phyloP scores from a whole-genome alignment of 164 flowering plant genomes.

The Aristolochia fimbriata region DNA sequence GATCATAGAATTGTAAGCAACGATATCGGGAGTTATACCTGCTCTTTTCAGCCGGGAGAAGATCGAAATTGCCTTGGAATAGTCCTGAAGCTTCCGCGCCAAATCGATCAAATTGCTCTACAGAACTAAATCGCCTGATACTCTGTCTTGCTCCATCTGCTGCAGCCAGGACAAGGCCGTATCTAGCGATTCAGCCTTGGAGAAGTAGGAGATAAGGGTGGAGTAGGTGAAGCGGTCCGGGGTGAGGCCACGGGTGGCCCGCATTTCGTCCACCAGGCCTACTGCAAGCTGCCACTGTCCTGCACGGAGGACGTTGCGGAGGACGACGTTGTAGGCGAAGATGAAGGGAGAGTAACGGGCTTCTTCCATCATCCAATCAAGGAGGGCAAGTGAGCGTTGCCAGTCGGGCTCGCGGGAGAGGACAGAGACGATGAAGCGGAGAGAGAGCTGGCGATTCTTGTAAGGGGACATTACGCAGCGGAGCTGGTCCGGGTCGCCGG shows the following conservation, averaged over 20 bases:
- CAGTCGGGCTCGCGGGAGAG: constrained; percentile 73
- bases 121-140: constrained; percentile 74
- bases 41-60: constrained; percentile 54
- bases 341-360: constrained; percentile 66
- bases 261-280: constrained; percentile 96
- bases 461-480: constrained; percentile 3
- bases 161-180: constrained; percentile 73
- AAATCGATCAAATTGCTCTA: constrained; percentile 84
- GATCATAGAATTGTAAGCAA: constrained; percentile 76
- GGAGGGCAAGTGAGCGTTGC: constrained; percentile 70
- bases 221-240: constrained; percentile 87
- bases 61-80: constrained; percentile 71
- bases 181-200: constrained; percentile 69
- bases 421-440: constrained; percentile 71
- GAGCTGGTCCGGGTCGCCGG: constrained; percentile 1
- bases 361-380: constrained; percentile 78
- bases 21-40: constrained; percentile 69
- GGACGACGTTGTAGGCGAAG: constrained; percentile 69
- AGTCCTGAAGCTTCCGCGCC: constrained; percentile 59
- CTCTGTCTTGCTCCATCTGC: constrained; percentile 77
- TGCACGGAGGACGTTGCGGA: constrained; percentile 70
- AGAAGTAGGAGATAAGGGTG: constrained; percentile 66
- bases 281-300: constrained; percentile 68
- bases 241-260: constrained; percentile 38
- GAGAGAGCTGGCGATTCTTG: constrained; percentile 1